phyloP scores from a whole-genome alignment of 2,329 filamentous ascomycete species.

The Diplodia seriata region DNA sequence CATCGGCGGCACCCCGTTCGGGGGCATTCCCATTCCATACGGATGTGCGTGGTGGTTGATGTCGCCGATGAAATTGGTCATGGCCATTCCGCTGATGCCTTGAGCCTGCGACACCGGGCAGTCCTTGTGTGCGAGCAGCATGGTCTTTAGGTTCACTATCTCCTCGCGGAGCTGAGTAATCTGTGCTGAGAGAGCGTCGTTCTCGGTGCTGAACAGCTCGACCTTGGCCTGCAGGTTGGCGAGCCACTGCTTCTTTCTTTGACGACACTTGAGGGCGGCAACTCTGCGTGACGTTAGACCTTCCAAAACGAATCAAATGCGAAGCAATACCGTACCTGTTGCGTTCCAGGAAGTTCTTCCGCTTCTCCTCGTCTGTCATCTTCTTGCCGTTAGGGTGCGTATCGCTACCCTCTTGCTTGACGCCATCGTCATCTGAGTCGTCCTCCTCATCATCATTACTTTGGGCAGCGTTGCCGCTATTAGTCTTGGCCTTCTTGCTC shows the following conservation, averaged over 20 bases:
- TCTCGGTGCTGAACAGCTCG: conserved; percentile 89
- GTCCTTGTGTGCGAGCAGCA: conserved; percentile 93
- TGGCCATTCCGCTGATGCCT: conserved; percentile 64
- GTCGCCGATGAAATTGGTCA: conserved; percentile 59
- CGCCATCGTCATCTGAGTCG: conserved; percentile 54
- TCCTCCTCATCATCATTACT: conserved; percentile 59
- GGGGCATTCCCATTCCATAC: conserved; percentile 55
- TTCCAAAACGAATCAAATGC: not conserved
- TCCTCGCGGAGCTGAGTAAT: conserved; percentile 88
- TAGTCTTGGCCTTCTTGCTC: conserved; percentile 76
- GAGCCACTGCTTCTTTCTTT: conserved; percentile 99
- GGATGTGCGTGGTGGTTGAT: conserved; percentile 54
- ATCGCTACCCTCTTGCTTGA: conserved; percentile 44
- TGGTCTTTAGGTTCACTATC: conserved; percentile 91
- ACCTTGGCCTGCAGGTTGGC: conserved; percentile 94
- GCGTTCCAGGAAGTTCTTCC: conserved; percentile 95
- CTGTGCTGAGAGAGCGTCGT: conserved; percentile 83
- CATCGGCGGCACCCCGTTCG: conserved; percentile 47
- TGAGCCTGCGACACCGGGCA: conserved; percentile 92
- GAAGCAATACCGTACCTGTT: conserved; percentile 73
- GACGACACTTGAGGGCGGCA: conserved; percentile 93
- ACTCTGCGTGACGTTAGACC: conserved; percentile 66
- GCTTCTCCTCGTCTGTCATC: conserved; percentile 98
- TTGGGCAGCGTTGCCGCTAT: conserved; percentile 52
- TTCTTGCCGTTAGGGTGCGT: conserved; percentile 65